A percentile compares a stretch with the other conserved stretches of the same genome.
These are phyloP conservation scores for Stygiomarasmius scandens DNA, from an alignment of 1,284 basidiomycete genomes.

Conservation along the genomic window DNA sequence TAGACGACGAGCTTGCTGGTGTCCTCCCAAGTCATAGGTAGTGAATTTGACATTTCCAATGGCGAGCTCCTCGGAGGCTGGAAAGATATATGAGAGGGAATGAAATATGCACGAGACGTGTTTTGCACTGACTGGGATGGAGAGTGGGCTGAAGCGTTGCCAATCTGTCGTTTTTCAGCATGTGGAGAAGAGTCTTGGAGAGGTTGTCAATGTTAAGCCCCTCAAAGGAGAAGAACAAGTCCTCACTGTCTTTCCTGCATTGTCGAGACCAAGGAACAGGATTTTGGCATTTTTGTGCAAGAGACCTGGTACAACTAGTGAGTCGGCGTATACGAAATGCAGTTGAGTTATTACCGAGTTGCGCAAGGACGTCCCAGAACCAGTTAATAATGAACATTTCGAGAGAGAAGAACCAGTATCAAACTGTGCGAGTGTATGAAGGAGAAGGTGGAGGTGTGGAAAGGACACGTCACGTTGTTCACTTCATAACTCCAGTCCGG, in stretches of 20 bases:
- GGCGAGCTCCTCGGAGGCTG: constrained; percentile 98
- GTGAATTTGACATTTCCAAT: constrained; percentile 99
- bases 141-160: constrained; percentile 98
- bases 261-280: constrained; percentile 97
- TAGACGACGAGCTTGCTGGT: constrained; percentile 97
- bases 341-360: constrained; percentile 66
- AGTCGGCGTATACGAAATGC: not conserved
- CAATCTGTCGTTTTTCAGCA: constrained; percentile 99
- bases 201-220: not conserved
- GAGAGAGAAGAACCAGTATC: constrained; percentile 13
- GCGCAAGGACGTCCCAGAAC: constrained; percentile 93
- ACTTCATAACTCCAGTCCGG: not conserved
- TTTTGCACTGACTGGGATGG: constrained; percentile 82
- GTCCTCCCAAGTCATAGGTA: constrained; percentile 97
- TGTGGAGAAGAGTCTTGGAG: constrained; percentile 93
- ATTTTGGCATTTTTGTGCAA: constrained; percentile 99
- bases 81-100: constrained; percentile 5
- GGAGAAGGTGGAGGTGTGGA: constrained; percentile 11
- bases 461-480: not conserved
- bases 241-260: constrained; percentile 97
- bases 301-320: constrained; percentile 62
- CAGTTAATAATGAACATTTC: constrained; percentile 89
- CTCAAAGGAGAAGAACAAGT: not conserved
- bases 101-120: constrained; percentile 10
- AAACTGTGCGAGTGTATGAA: constrained; percentile 21